Percentiles rank a stretch among this genome's conserved stretches.
Conservation (phyloP, 495 filamentous ascomycete genomes). For the Hypomontagnella submonticulosa region DNA sequence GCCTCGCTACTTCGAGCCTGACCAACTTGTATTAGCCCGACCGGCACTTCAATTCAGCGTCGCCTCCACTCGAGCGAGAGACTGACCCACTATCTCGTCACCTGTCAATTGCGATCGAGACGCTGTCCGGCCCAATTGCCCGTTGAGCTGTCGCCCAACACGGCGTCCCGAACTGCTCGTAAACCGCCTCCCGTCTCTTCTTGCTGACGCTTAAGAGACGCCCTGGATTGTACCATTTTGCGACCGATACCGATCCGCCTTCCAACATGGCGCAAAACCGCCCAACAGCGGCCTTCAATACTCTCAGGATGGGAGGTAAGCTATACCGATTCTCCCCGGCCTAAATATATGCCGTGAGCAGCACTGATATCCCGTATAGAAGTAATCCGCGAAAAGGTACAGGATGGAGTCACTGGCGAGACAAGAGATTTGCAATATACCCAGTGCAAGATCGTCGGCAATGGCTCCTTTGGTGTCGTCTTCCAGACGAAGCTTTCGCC, state of each 20-base stretch:
- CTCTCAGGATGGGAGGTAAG: constrained; percentile 66
- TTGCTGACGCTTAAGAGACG: constrained; percentile 51
- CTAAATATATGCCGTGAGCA: constrained; percentile 6
- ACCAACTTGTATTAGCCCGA: constrained; percentile 25
- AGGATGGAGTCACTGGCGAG: constrained; percentile 96
- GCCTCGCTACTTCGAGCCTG: constrained; percentile 6
- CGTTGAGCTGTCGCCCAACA: constrained; percentile 60
- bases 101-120: constrained; percentile 47
- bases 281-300: constrained; percentile 63
- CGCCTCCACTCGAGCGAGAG: constrained; percentile 30
- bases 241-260: constrained; percentile 38
- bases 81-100: constrained; percentile 42
- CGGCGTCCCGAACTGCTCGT: constrained; percentile 52
- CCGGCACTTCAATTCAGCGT: constrained; percentile 41
- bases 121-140: constrained; percentile 41
- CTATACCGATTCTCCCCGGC: constrained; percentile 22
- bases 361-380: constrained; percentile 65
- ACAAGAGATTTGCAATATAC: constrained; percentile 97
- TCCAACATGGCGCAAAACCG: constrained; percentile 61
- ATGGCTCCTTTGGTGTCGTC: constrained; percentile 98
- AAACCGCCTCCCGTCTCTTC: constrained; percentile 43
- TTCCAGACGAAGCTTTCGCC: constrained; percentile 99
- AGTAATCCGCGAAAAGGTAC: constrained; percentile 97
- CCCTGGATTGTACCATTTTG: constrained; percentile 45
- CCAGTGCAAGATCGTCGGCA: constrained; percentile 99